Evolutionary conservation across 2,329 filamentous ascomycete species (phyloP), one percentile per base, ranked within the genome.

Genomic region (Ceratocystis alfenasii): DNA sequence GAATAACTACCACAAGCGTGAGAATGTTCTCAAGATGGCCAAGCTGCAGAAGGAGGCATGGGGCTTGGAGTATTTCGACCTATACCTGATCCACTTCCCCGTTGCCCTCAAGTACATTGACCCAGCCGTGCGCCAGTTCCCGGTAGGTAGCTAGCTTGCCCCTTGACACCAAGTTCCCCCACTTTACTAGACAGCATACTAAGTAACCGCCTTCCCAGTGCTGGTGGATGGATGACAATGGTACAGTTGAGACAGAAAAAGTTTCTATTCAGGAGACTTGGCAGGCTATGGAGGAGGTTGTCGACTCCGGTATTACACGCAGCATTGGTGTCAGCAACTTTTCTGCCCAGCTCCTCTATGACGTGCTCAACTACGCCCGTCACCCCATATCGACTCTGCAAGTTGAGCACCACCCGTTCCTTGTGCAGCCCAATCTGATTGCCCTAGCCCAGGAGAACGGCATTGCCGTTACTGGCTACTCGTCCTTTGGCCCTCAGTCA

Each of bases 351-450:
- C 79, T 90, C 69, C 77, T 95, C 72, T 87, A 92, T 75, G 89
- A 94, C 76, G 78, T 92, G 70, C 81, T 93, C 73, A 84, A 87
- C 72, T 90, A 91, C 76, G 88, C 88, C 69, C 84, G 82, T 71
- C 83, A 90, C 76, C 80, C 80, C 57, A 88, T 89, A 7, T 87
- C 89, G 48, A 86, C 87, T 50, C 85, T 94, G 68, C 90, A 95
- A 80, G 87, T 95, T 75, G 90, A 95, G 80, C 89, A 93, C 79
- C 90, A 95, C 81, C 90, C 90, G 30, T 94, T 92, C 81, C 83
- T 93, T 67, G 87, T 88, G 68, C 90, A 95, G 80, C 76, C 79
- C 68, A 81, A 85, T 65, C 83, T 95, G 64, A 75, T 94, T 71
- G 78, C 83, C 71, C 83, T 90, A 63, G 87, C 86, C 71, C 80